Evolutionary conservation across 2,329 filamentous ascomycete species (phyloP).

Genomic region (Cryphonectria parasitica): DNA sequence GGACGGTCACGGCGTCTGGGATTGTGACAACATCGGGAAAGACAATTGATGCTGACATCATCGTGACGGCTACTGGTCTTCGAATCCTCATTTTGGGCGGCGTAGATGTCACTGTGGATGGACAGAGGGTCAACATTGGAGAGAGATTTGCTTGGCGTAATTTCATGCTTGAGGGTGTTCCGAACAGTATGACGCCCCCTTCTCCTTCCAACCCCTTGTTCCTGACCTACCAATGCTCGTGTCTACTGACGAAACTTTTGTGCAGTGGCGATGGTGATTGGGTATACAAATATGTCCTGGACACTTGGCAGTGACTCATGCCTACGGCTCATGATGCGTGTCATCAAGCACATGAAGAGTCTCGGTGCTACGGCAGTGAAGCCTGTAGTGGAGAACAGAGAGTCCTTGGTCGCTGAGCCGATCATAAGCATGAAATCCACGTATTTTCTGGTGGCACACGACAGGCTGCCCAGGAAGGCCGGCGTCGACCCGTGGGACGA

Average conservation of each 20-base stretch:
- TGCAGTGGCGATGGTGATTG: conserved; percentile 56
- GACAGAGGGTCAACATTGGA: conserved; percentile 49
- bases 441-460: conserved; percentile 23
- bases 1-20: conserved; percentile 51
- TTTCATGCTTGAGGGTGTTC: conserved; percentile 67
- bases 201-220: not conserved
- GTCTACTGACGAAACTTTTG: not conserved
- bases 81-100: conserved; percentile 62
- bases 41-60: conserved; percentile 64
- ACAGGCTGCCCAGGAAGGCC: conserved; percentile 22
- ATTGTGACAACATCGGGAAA: conserved; percentile 53
- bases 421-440: conserved; percentile 28
- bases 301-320: conserved; percentile 66
- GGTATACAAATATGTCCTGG: conserved; percentile 70
- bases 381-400: conserved; percentile 24
- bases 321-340: conserved; percentile 50
- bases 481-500: conserved; percentile 25
- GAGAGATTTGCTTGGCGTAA: conserved; percentile 65
- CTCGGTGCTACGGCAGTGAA: conserved; percentile 30
- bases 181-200: conserved; percentile 49
- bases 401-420: conserved; percentile 11
- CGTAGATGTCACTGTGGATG: conserved; percentile 58
- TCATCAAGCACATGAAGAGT: conserved; percentile 53
- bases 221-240: not conserved
- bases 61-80: conserved; percentile 71